These are phyloP conservation scores for Heritiera littoralis DNA, from an alignment of 345 rosid genomes.

Conservation along the genomic window DNA sequence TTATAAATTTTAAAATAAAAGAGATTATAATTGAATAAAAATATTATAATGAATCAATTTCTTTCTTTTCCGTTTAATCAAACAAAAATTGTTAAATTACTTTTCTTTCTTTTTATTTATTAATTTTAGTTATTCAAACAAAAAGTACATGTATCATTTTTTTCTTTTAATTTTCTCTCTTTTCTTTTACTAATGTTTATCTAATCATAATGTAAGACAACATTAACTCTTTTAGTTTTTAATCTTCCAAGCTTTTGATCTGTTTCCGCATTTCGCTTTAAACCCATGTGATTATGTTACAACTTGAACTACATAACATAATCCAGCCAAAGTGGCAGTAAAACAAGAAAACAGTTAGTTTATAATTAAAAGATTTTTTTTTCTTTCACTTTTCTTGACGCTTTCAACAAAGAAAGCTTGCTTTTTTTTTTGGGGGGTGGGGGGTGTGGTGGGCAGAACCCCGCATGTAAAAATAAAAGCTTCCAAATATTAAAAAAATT, in stretches of 20 bases:
- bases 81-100: too few relatives aligned
- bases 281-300: neutral
- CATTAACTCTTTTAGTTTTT: neutral
- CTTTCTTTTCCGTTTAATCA: too few relatives aligned
- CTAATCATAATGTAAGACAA: neutral
- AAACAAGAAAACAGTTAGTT: neutral
- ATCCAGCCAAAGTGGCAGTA: neutral
- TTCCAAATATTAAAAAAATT: neutral
- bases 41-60: too few relatives aligned
- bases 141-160: too few relatives aligned
- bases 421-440: neutral
- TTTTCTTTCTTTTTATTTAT: too few relatives aligned
- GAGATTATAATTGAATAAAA: too few relatives aligned
- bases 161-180: too few relatives aligned
- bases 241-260: conserved; percentile 4
- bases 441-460: conserved; percentile 13
- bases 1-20: too few relatives aligned
- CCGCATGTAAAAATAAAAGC: conserved; percentile 13
- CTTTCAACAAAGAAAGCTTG: conserved; percentile 14
- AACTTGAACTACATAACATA: neutral
- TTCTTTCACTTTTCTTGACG: neutral
- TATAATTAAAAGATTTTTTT: too few relatives aligned
- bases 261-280: conserved; percentile 19
- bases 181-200: too few relatives aligned
- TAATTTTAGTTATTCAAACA: too few relatives aligned